Evolutionary conservation across 148 eudicot genomes (phyloP).

Genomic region (Fallopia convolvulus): DNA sequence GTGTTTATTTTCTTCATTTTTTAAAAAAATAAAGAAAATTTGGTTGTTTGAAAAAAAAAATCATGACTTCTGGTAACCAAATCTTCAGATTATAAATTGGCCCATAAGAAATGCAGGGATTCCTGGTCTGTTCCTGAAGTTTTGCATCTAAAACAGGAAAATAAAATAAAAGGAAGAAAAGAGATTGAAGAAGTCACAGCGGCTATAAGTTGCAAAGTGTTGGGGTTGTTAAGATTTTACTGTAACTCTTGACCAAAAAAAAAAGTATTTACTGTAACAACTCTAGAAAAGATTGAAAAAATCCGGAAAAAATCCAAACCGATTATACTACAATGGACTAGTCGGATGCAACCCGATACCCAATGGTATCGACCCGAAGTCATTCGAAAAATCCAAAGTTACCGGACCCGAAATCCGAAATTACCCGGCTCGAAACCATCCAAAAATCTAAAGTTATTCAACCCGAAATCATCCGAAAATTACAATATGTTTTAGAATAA

Average conservation of each 20-base stretch:
- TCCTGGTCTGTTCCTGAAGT: not conserved
- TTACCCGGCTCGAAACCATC: too few species aligned
- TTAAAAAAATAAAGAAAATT: too few species aligned
- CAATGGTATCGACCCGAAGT: too few species aligned
- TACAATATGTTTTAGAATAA: too few species aligned
- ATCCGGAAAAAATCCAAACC: too few species aligned
- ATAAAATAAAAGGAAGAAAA: not conserved
- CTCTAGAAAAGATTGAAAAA: too few species aligned
- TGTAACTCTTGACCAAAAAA: not conserved
- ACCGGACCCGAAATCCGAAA: too few species aligned
- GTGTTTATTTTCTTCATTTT: not conserved
- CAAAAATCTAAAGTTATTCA: too few species aligned
- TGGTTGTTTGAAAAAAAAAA: not conserved
- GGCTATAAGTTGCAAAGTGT: not conserved
- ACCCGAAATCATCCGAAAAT: too few species aligned
- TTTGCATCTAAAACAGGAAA: not conserved
- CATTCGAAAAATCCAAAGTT: too few species aligned
- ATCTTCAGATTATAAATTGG: not conserved
- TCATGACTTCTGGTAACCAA: not conserved
- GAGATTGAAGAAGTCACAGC: not conserved
- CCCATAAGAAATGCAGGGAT: not conserved
- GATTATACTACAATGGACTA: too few species aligned
- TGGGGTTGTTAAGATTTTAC: constrained; percentile 6
- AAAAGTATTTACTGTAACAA: not conserved
- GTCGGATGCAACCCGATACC: too few species aligned